A percentile compares a stretch with the other conserved stretches of the same genome.
These are phyloP conservation scores for Buddleja alternifolia DNA, from an alignment of 257 asterid genomes.

Conservation along the genomic window DNA sequence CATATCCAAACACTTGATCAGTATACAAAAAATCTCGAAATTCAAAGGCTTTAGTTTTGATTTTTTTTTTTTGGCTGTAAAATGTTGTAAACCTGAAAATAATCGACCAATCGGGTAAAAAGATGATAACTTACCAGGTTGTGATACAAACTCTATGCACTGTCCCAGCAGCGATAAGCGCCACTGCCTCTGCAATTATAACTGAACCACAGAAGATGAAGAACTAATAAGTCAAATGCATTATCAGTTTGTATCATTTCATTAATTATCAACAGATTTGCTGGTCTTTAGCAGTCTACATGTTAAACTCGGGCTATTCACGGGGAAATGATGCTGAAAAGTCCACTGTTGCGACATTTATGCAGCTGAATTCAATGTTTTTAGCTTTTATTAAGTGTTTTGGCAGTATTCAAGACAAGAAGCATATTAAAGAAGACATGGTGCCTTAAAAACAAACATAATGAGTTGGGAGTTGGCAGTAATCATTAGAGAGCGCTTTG, in stretches of 20 bases:
- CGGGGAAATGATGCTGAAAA: too few species aligned
- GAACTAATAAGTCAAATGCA: background rate
- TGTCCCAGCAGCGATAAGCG: conserved; percentile 63
- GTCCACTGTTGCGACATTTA: conserved; percentile 14
- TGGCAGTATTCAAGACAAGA: conserved; percentile 11
- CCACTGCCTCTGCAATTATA: conserved; percentile 59
- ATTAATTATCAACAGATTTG: too few species aligned
- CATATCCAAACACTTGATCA: conserved; percentile 15
- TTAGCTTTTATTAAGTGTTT: background rate
- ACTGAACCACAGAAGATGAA: conserved; percentile 41
- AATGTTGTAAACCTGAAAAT: background rate
- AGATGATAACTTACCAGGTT: conserved; percentile 50
- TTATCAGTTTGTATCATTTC: too few species aligned
- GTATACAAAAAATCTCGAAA: background rate
- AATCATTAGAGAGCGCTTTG: too few species aligned
- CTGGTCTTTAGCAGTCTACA: background rate
- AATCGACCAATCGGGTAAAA: background rate
- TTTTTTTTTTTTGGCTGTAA: too few species aligned
- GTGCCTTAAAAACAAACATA: too few species aligned
- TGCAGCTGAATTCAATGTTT: background rate
- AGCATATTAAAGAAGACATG: too few species aligned
- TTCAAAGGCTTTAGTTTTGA: background rate
- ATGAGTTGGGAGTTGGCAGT: background rate
- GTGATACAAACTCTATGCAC: conserved; percentile 77
- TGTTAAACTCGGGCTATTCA: background rate